Percentiles rank a stretch among this genome's conserved stretches.
These are phyloP conservation scores for Pestalotiopsis sp. DNA, from an alignment of 2,329 filamentous ascomycete species.

Conservation along the genomic window DNA sequence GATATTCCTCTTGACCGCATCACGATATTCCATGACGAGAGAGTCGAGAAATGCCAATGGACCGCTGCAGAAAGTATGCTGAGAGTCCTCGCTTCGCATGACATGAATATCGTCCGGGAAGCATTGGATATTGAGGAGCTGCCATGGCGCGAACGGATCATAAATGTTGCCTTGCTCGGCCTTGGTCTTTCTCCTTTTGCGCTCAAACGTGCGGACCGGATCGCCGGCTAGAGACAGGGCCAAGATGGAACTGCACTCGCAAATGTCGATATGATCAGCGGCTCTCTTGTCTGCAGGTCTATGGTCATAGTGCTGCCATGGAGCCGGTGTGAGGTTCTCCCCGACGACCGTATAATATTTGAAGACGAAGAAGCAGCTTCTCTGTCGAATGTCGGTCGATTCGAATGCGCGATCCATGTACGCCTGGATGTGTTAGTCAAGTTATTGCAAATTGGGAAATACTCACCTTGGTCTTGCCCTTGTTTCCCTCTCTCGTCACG, in stretches of 20 bases:
- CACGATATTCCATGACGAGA: conserved; percentile 61
- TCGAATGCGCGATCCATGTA: conserved; percentile 14
- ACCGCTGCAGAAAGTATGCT: conserved; percentile 60
- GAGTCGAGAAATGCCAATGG: conserved; percentile 64
- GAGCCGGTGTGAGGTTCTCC: conserved; percentile 43
- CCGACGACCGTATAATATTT: conserved; percentile 12
- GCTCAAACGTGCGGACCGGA: conserved; percentile 28
- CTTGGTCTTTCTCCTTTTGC: conserved; percentile 52
- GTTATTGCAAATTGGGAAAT: background rate
- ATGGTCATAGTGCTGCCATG: conserved; percentile 62
- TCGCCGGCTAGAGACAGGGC: conserved; percentile 58
- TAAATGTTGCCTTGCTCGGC: conserved; percentile 55
- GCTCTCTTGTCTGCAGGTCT: conserved; percentile 39
- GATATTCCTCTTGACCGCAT: conserved; percentile 61
- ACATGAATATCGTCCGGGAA: conserved; percentile 62
- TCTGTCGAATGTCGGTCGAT: background rate
- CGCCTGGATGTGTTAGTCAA: conserved; percentile 23
- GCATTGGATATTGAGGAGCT: conserved; percentile 60
- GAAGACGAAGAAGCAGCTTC: conserved; percentile 13
- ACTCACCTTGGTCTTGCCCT: conserved; percentile 40
- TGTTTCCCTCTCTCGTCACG: conserved; percentile 48
- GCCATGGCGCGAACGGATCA: conserved; percentile 63
- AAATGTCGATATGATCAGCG: conserved; percentile 44
- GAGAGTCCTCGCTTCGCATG: conserved; percentile 57
- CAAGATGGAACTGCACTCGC: conserved; percentile 33